Evolutionary conservation across 441 rosid species (phyloP).

Genomic region (Gossypium davidsonii): DNA sequence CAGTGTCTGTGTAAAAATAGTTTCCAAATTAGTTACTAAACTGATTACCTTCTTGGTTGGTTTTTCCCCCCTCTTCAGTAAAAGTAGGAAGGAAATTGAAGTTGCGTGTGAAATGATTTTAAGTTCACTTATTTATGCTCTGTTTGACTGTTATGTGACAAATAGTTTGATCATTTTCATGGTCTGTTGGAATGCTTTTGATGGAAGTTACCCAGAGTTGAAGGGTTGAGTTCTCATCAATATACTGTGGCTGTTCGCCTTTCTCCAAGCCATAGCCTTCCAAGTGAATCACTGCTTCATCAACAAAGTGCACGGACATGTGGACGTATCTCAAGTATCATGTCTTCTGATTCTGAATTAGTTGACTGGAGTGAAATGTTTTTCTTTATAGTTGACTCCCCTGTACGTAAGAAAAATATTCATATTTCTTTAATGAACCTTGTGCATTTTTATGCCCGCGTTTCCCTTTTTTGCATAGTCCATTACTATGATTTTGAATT

Average conservation of each 20-base stretch:
- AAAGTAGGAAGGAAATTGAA: not conserved
- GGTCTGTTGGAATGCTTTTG: conserved; percentile 11
- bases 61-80: not conserved
- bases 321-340: conserved; percentile 50
- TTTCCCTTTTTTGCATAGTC: not conserved
- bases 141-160: not conserved
- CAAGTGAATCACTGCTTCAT: conserved; percentile 43
- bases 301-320: conserved; percentile 91
- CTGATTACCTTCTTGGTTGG: not conserved
- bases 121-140: not conserved
- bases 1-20: not conserved
- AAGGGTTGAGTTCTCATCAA: conserved; percentile 58
- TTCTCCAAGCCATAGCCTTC: conserved; percentile 42
- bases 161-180: conserved; percentile 7
- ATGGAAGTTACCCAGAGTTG: conserved; percentile 54
- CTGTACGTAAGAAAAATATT: conserved; percentile 35
- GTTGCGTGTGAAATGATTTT: not conserved
- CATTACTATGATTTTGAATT: conserved; percentile 11
- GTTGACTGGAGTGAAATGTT: conserved; percentile 86
- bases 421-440: not conserved
- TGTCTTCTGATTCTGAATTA: conserved; percentile 49
- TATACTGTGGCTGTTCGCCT: conserved; percentile 62
- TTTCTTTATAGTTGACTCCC: conserved; percentile 80
- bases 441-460: not conserved
- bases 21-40: not conserved